Evolutionary conservation across 257 asterid genomes (phyloP), one percentile per base, ranked within the genome.

Genomic region (Asclepias syriaca): DNA sequence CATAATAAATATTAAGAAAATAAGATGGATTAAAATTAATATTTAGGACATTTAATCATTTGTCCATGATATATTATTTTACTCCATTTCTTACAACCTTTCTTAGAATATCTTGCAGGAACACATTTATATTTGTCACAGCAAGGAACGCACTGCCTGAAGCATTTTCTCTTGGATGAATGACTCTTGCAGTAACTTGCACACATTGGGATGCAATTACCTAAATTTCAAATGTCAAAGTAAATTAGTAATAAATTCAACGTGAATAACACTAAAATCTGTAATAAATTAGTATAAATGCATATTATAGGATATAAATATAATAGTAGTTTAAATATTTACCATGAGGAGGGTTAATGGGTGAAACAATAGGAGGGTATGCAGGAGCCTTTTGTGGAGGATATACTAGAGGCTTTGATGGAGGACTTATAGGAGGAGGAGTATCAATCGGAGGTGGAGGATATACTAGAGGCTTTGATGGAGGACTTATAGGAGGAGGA

Each of bases 61-160:
- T 54, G 27, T 2, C 59, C 59, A 54, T 54, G 27, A 24, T 54
- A 54, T 1, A 5, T 19, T n/a, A 54, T 22, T 54, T 5, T 24
- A 54, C 3, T 11, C 59, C 59, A 50, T 5, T 14, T 50, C 3
- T 19, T 13, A 16, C 55, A 50, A 14, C 55, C 53, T 15, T 14
- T 54, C 24, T 74, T 54, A 37, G 18, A 27, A 27, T 3, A 54
- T 54, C 48, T 63, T 15, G 48, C 48, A 7, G 77, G 77, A 14
- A 74, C 77, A 27, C 77, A 74, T 16, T 55, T 27, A 45, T 66
- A n/a, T 15, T 56, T 9, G 43, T 43, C 55, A 71, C 77, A 74
- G 37, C 77, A 74, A 6, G 72, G 77, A 39, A 65, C 77, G 21
- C 77, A 74, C 6, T 22, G 11, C 22, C 56, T 74, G 39, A 12